Conservation (phyloP, 306 rosid genomes). For the Acacia melanoxylon region DNA sequence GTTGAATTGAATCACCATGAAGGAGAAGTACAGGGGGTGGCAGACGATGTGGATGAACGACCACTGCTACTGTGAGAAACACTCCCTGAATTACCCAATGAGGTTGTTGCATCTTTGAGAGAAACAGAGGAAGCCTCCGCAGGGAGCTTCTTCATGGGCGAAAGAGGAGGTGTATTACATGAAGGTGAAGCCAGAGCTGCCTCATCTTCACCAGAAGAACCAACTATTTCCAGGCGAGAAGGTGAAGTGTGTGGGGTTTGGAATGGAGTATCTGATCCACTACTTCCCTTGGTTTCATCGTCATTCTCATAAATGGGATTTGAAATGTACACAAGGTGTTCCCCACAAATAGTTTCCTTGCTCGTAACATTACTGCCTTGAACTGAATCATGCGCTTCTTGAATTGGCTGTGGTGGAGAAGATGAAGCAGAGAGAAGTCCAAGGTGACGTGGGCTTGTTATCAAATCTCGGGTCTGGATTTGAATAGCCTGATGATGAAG, state of each 20-base stretch:
- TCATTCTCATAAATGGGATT: slow-evolving; percentile 73
- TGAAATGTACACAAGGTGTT: slow-evolving; percentile 73
- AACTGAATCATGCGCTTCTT: slow-evolving; percentile 8
- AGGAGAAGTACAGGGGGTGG: slow-evolving; percentile 80
- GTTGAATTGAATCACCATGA: slow-evolving; percentile 60
- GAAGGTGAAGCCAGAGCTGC: slow-evolving; percentile 39
- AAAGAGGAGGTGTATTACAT: slow-evolving; percentile 56
- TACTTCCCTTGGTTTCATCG: slow-evolving; percentile 36
- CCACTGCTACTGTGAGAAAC: slow-evolving; percentile 61
- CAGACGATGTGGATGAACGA: slow-evolving; percentile 64
- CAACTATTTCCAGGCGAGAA: slow-evolving; percentile 52
- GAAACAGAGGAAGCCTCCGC: slow-evolving; percentile 75
- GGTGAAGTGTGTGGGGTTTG: slow-evolving; percentile 85
- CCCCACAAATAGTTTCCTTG: slow-evolving; percentile 12
- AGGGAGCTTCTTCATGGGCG: slow-evolving; percentile 87
- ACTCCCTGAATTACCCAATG: slow-evolving; percentile 58
- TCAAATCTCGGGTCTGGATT: slow-evolving; percentile 46
- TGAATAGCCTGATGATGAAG: slow-evolving; percentile 58
- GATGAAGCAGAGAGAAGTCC: slow-evolving; percentile 25
- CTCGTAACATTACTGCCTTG: not conserved
- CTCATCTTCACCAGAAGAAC: slow-evolving; percentile 61
- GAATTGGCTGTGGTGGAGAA: slow-evolving; percentile 41
- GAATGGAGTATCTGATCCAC: slow-evolving; percentile 55
- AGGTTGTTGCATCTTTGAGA: slow-evolving; percentile 49
- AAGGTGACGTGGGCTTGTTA: slow-evolving; percentile 32